These are phyloP conservation scores for Colletotrichum somersetense DNA, from an alignment of 2,329 filamentous ascomycete species.

Conservation along the genomic window DNA sequence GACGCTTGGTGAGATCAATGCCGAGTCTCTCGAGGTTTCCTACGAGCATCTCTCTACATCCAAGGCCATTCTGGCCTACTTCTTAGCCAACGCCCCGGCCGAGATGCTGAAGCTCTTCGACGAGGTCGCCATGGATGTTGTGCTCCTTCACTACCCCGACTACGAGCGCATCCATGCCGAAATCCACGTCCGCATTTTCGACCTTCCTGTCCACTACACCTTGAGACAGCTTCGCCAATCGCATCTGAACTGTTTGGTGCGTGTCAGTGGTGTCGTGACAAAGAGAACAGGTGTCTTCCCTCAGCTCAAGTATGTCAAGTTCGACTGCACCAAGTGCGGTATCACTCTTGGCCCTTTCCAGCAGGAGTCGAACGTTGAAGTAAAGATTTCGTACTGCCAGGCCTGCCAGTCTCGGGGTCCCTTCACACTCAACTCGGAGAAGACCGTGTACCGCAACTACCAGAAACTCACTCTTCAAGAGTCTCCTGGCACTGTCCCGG, in stretches of 20 bases:
- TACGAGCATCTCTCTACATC: constrained; percentile 91
- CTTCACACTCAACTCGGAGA: constrained; percentile 95
- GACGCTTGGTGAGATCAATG: constrained; percentile 96
- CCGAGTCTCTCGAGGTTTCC: constrained; percentile 94
- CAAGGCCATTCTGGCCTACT: constrained; percentile 95
- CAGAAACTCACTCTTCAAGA: constrained; percentile 98
- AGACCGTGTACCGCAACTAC: constrained; percentile 98
- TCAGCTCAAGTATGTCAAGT: constrained; percentile 98
- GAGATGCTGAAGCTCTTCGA: constrained; percentile 97
- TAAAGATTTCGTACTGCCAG: constrained; percentile 96
- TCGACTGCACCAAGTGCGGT: constrained; percentile 94
- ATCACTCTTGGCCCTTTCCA: constrained; percentile 95
- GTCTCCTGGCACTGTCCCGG: constrained; percentile 95
- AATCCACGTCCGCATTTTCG: constrained; percentile 96
- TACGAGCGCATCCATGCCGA: constrained; percentile 98
- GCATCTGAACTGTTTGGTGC: constrained; percentile 94
- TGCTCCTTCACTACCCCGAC: constrained; percentile 94
- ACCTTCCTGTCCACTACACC: constrained; percentile 94
- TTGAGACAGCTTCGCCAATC: constrained; percentile 94
- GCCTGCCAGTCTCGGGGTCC: constrained; percentile 95
- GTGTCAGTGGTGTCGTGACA: constrained; percentile 95
- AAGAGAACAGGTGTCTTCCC: constrained; percentile 95
- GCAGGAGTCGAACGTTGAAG: constrained; percentile 95
- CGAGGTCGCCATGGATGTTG: constrained; percentile 95
- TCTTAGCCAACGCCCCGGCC: constrained; percentile 93